Base-by-base conservation (phyloP, 257 asterid genomes). In the Catharanthus roseus region DNA sequence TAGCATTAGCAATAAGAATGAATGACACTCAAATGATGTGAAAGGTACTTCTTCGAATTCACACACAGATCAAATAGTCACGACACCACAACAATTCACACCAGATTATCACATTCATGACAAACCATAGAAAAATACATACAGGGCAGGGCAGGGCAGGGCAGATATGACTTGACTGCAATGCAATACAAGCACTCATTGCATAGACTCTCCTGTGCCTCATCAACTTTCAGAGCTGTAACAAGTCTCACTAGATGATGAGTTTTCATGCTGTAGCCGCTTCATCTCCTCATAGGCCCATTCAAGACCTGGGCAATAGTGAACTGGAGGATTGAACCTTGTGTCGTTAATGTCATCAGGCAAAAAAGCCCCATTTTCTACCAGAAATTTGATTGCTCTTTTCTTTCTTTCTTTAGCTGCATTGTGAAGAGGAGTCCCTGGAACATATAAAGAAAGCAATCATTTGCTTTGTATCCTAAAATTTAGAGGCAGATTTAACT, bases 351-450 rank as follows among this genome's bases (percentile, higher is more conserved):
- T 89, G 83, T 91, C 87, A 72, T 84, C 95, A 0, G 97, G 97
- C 87, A 93, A 76, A 80, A 93, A 93, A 33, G 99, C 99, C 63
- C 99, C 99, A 41, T 89, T 91, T 69, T 85, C 89, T 28, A 93
- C 83, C 80, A 93, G 86, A 78, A 85, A 93, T 44, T 70, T 91
- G 18, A 91, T 91, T 15, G 99, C 97, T 79, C 81, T 85, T 79
- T 81, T 89, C 83, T 91, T 89, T 74, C 79, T 85, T 78, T 93
- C 99, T 79, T 93, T 93, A 57, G 99, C 97, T 21, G 99, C 99
- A 77, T 86, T 86, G 75, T 93, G 99, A 65, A 93, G 97, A 13
- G 99, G 97, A 60, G 97, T 93, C 99, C 98, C 98, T 92, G 87
- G 47, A 81, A 75, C 16, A 58, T 2, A 62, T 7, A 42, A 11